A percentile compares a stretch with the other conserved stretches of the same genome.
These are phyloP conservation scores for Boletus eberwhitei DNA, from an alignment of 768 basidiomycete species.

Conservation along the genomic window DNA sequence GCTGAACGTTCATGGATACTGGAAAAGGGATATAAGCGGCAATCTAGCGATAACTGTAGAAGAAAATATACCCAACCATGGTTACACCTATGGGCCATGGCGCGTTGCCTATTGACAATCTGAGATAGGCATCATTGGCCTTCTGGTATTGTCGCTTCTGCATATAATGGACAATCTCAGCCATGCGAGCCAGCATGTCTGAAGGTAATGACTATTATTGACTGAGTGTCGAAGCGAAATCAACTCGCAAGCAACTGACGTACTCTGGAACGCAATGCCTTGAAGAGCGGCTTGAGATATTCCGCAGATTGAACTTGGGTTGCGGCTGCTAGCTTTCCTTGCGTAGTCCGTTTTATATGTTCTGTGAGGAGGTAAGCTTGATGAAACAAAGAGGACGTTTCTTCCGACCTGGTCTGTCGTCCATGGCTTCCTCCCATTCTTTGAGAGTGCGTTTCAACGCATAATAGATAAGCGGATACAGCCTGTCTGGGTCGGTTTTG, in stretches of 20 bases:
- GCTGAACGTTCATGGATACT: conserved; percentile 98
- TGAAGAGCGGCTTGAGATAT: conserved; percentile 96
- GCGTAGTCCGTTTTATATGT: conserved; percentile 78
- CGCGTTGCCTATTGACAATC: conserved; percentile 95
- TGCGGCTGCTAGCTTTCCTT: conserved; percentile 92
- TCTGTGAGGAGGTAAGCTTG: conserved; percentile 43
- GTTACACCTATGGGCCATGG: conserved; percentile 99
- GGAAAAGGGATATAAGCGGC: neutral
- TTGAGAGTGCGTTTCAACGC: conserved; percentile 88
- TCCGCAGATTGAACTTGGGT: conserved; percentile 95
- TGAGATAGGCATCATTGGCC: conserved; percentile 96
- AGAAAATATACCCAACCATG: conserved; percentile 83
- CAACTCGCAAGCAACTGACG: conserved; percentile 27
- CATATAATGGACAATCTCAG: conserved; percentile 96
- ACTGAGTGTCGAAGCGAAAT: conserved; percentile 9
- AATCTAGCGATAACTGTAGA: neutral
- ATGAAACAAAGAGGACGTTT: neutral
- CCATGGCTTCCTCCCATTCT: conserved; percentile 97
- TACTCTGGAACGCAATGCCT: conserved; percentile 81
- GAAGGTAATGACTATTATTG: conserved; percentile 60
- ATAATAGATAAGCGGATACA: conserved; percentile 97
- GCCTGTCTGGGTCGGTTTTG: conserved; percentile 89
- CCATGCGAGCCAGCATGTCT: conserved; percentile 82
- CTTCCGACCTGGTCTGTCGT: conserved; percentile 78
- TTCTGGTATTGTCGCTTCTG: conserved; percentile 93